Conservation (phyloP, 148 eudicot genomes). For the Vaccinium myrtillus region DNA sequence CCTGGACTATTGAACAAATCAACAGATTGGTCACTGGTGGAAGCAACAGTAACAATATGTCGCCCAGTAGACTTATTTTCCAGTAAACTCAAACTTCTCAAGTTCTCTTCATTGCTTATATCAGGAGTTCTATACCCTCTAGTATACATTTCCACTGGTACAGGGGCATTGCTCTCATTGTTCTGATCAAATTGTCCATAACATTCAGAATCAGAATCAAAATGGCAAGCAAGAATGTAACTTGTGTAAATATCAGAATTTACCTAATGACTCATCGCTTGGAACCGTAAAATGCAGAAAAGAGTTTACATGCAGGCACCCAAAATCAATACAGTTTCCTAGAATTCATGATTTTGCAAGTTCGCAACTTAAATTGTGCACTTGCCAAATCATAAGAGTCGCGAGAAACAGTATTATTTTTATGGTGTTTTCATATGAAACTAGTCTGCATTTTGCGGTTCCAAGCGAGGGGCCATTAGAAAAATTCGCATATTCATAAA, state of each 20-base stretch:
- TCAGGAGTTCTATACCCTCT: constrained; percentile 1
- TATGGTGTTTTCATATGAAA: not conserved
- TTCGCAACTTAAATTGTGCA: too few relatives aligned
- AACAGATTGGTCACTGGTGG: constrained; percentile 35
- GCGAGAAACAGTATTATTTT: constrained; percentile 1
- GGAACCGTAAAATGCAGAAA: not conserved
- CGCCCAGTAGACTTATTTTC: constrained; percentile 4
- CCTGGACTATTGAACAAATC: constrained; percentile 12
- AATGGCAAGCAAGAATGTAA: not conserved
- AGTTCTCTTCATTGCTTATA: constrained; percentile 8
- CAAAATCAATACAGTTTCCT: not conserved
- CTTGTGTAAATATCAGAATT: not conserved
- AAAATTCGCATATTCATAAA: not conserved
- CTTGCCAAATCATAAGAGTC: not conserved
- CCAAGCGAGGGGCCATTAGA: not conserved
- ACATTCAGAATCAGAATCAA: not conserved
- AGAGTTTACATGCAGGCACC: not conserved
- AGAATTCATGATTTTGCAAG: not conserved
- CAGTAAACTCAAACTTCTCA: not conserved
- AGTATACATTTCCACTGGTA: constrained; percentile 1
- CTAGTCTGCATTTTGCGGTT: not conserved
- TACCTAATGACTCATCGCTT: not conserved
- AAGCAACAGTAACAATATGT: not conserved
- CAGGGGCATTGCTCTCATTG: not conserved
- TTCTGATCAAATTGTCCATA: constrained; percentile 15